phyloP scores from a whole-genome alignment of 495 filamentous ascomycete genomes.

The Penicillium bialowiezense region DNA sequence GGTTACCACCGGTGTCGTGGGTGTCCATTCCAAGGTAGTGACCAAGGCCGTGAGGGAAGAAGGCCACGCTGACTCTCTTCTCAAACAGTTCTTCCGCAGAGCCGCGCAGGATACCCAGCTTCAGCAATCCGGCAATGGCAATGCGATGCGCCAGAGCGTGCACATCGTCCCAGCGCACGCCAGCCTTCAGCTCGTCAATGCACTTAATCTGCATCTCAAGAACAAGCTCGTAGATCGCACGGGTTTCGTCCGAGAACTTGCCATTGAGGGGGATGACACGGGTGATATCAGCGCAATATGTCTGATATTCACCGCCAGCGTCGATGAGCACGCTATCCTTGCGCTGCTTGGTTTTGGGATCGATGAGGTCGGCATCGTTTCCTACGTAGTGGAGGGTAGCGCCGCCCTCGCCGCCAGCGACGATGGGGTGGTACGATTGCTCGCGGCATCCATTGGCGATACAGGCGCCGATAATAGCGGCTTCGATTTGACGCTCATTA shows the following conservation, averaged over 20 bases:
- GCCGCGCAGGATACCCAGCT: constrained; percentile 71
- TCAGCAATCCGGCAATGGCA: constrained; percentile 74
- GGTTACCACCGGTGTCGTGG: constrained; percentile 85
- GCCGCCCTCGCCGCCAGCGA: constrained; percentile 70
- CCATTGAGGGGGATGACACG: constrained; percentile 81
- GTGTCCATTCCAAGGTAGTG: constrained; percentile 95
- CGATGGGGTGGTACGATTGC: constrained; percentile 83
- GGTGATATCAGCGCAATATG: constrained; percentile 89
- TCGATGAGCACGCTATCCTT: constrained; percentile 79
- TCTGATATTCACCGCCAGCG: constrained; percentile 75
- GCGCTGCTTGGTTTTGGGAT: constrained; percentile 39
- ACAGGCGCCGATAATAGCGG: constrained; percentile 69
- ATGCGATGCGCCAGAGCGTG: constrained; percentile 76
- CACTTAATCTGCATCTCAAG: constrained; percentile 78
- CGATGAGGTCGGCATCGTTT: constrained; percentile 63
- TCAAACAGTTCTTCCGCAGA: constrained; percentile 68
- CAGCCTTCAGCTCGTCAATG: constrained; percentile 70
- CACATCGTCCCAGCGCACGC: constrained; percentile 80
- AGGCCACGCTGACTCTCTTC: constrained; percentile 73
- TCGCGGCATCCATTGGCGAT: constrained; percentile 70
- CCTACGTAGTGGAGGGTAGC: constrained; percentile 86
- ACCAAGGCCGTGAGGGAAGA: constrained; percentile 89
- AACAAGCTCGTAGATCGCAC: constrained; percentile 82
- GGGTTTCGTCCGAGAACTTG: constrained; percentile 67
- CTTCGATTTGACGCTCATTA: constrained; percentile 84